phyloP scores from a whole-genome alignment of 768 basidiomycete genomes.

The Lactarius sanguifluus region DNA sequence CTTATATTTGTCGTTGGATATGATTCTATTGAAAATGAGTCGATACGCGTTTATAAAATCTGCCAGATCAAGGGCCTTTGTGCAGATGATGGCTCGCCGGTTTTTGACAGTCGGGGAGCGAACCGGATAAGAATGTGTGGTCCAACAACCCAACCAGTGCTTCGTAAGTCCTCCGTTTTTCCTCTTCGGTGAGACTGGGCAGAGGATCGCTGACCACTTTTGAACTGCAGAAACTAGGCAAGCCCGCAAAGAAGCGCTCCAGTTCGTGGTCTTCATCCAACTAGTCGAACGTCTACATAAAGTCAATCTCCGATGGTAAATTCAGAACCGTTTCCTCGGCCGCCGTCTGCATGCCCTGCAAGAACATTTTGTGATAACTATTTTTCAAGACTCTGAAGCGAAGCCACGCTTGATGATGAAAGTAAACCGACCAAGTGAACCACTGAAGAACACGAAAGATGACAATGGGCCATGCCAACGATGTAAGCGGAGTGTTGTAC shows the following conservation, averaged over 20 bases:
- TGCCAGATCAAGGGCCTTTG: neutral
- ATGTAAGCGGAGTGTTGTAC: too few species aligned
- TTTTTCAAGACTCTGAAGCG: too few species aligned
- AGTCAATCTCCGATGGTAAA: too few species aligned
- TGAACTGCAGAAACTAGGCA: neutral
- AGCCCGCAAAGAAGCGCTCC: neutral
- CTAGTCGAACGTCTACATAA: too few species aligned
- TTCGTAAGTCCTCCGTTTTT: neutral
- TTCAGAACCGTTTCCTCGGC: too few species aligned
- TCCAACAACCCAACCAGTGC: neutral
- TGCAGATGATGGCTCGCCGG: neutral
- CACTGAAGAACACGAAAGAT: too few species aligned
- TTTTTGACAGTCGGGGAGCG: neutral
- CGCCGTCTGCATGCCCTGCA: too few species aligned
- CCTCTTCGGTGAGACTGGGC: neutral
- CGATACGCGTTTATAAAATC: neutral
- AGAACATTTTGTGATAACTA: too few species aligned
- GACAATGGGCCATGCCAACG: too few species aligned
- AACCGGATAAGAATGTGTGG: neutral
- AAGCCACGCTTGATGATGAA: too few species aligned
- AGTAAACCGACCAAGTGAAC: too few species aligned
- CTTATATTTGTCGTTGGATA: neutral
- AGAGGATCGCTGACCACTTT: neutral
- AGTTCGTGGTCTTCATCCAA: neutral
- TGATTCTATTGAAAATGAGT: neutral